A percentile compares a stretch with the other conserved stretches of the same genome.
Conservation (phyloP, 805 yeast species). For the Metschnikowia santaceciliae region DNA sequence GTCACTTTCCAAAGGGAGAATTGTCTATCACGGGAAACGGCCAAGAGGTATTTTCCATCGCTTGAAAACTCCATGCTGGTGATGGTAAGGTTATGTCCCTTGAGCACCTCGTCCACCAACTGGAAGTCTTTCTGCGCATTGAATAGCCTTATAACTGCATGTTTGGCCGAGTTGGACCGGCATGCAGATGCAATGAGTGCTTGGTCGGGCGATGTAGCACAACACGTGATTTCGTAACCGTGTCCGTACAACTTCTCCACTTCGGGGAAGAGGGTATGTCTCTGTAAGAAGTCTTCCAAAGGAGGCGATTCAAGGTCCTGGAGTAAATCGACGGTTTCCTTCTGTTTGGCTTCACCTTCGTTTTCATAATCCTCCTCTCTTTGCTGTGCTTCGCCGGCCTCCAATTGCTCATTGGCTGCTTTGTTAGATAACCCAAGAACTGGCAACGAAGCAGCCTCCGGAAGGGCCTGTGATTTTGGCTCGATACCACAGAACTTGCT, state of each 20-base stretch:
- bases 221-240: conserved; percentile 86
- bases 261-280: conserved; percentile 94
- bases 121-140: conserved; percentile 54
- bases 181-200: conserved; percentile 83
- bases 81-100: conserved; percentile 79
- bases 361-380: conserved; percentile 38
- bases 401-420: conserved; percentile 55
- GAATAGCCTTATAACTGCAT: conserved; percentile 81
- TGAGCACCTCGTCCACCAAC: conserved; percentile 42
- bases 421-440: conserved; percentile 92
- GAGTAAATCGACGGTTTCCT: conserved; percentile 44
- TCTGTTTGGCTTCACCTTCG: conserved; percentile 29
- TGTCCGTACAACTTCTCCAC: conserved; percentile 93
- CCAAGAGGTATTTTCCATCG: conserved; percentile 57
- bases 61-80: conserved; percentile 78
- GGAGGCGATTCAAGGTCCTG: conserved; percentile 52
- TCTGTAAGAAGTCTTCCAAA: conserved; percentile 83
- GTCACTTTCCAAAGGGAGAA: conserved; percentile 64
- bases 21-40: conserved; percentile 88
- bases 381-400: conserved; percentile 36
- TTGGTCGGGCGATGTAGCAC: conserved; percentile 66
- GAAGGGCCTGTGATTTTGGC: conserved; percentile 35
- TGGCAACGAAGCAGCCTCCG: conserved; percentile 87
- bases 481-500: conserved; percentile 48
- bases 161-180: conserved; percentile 75